Evolutionary conservation across 2,329 filamentous ascomycete genomes (phyloP).

Genomic region (Tolypocladium sp.): DNA sequence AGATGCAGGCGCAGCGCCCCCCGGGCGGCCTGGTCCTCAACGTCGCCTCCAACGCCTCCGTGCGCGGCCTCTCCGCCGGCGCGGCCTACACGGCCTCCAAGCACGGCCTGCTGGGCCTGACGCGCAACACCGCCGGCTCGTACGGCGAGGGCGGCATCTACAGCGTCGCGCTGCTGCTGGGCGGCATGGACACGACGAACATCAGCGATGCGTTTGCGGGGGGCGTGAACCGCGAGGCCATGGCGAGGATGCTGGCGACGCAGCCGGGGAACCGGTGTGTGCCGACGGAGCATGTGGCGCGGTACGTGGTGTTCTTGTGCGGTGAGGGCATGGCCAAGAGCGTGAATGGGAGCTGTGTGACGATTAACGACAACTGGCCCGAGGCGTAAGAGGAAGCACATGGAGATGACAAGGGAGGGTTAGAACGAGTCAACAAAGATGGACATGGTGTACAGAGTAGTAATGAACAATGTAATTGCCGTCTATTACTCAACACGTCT

Average conservation of each 20-base stretch:
- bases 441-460: not conserved
- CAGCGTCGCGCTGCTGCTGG: slow-evolving; percentile 35
- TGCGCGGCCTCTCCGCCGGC: slow-evolving; percentile 29
- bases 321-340: slow-evolving; percentile 17
- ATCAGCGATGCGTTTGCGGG: slow-evolving; percentile 34
- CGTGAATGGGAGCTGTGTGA: slow-evolving; percentile 24
- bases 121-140: slow-evolving; percentile 47
- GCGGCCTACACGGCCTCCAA: slow-evolving; percentile 44
- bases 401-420: not conserved
- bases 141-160: slow-evolving; percentile 46
- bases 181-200: slow-evolving; percentile 48
- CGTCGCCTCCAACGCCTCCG: slow-evolving; percentile 37
- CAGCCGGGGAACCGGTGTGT: slow-evolving; percentile 21
- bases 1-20: slow-evolving; percentile 6
- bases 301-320: slow-evolving; percentile 25
- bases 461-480: not conserved
- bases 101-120: slow-evolving; percentile 43
- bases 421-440: slow-evolving; percentile 2
- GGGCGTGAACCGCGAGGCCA: slow-evolving; percentile 23
- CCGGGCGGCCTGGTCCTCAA: slow-evolving; percentile 39
- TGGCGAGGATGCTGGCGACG: slow-evolving; percentile 13
- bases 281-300: slow-evolving; percentile 25
- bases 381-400: slow-evolving; percentile 4
- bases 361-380: slow-evolving; percentile 28
- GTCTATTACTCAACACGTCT: not conserved